A percentile compares a stretch with the other conserved stretches of the same genome.
These are phyloP conservation scores for Xylariaceae sp. DNA, from an alignment of 2,329 filamentous ascomycete genomes.

Conservation along the genomic window DNA sequence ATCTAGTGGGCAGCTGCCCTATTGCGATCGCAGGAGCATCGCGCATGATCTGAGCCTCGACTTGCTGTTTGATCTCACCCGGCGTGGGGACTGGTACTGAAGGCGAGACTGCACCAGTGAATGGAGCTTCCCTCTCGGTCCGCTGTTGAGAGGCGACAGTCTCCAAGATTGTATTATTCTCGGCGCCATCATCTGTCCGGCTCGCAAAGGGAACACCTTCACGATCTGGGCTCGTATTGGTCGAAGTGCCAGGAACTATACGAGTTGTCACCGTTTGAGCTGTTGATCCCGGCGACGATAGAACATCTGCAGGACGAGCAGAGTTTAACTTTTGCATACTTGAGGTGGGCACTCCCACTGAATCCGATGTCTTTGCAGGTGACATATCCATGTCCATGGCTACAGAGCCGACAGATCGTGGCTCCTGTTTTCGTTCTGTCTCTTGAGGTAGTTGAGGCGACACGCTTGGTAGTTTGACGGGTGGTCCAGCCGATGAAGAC, in stretches of 20 bases:
- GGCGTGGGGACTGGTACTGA: slow-evolving; percentile 4
- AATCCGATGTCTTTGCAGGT: slow-evolving; percentile 11
- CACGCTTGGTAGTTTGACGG: slow-evolving; percentile 3
- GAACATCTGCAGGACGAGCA: slow-evolving; percentile 36
- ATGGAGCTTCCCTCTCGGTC: slow-evolving; percentile 16
- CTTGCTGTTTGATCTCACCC: slow-evolving; percentile 15
- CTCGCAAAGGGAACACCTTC: slow-evolving; percentile 56
- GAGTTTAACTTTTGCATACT: slow-evolving; percentile 32
- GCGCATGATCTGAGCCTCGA: slow-evolving; percentile 14
- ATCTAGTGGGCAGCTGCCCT: too few relatives aligned
- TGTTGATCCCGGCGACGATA: slow-evolving; percentile 61
- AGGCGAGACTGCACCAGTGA: background rate
- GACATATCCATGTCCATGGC: slow-evolving; percentile 13
- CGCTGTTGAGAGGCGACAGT: slow-evolving; percentile 11
- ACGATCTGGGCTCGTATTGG: slow-evolving; percentile 70
- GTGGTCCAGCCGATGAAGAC: too few relatives aligned
- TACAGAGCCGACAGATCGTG: background rate
- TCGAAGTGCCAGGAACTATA: slow-evolving; percentile 61
- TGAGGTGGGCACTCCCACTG: slow-evolving; percentile 25
- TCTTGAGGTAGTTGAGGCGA: slow-evolving; percentile 2
- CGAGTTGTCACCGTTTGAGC: slow-evolving; percentile 72
- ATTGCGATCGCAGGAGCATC: slow-evolving; percentile 5
- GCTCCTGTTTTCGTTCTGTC: background rate
- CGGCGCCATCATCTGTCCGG: slow-evolving; percentile 33
- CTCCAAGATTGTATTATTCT: slow-evolving; percentile 7